Base-by-base conservation (phyloP, 345 rosid genomes). In the Hibiscus syriacus region DNA sequence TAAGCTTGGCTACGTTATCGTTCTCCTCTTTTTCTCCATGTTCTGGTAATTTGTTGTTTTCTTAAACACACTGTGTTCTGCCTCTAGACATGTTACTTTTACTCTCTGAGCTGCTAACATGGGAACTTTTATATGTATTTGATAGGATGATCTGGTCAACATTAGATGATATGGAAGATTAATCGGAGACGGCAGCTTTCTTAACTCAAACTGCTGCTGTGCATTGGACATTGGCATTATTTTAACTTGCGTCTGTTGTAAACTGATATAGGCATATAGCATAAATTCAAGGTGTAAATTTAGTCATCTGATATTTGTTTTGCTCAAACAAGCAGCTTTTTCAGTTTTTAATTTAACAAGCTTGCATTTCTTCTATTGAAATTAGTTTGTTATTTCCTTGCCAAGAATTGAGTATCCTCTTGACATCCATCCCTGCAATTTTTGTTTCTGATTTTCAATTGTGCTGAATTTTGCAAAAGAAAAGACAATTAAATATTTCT, bases 251-350 rank as follows among this genome's bases (percentile, higher is more conserved):
- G 34, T 34, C 55, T 54, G 41, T 53, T 71, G 75, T 75, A 60
- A 43, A 43, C 62, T 66, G 26, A 71, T 66, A 70, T 64, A 70
- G 71, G 25, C n/a, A n/a, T n/a, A n/a, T n/a, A n/a, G n/a, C n/a
- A n/a, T n/a, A 68, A 14, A 54, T 66, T 14, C 45, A 32, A 5
- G 58, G 30, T 30, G 34, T 30, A n/a, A n/a, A n/a, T 55, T 20
- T 49, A 41, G 68, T 65, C 23, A 62, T 60, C 16, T 20, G 32
- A 26, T 29, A 12, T 19, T 49, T 49, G 8, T 56, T 56, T 56
- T 29, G 56, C 38, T 56, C 20, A 16, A 56, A 56, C 39, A 6
- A 29, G 14, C 38, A 56, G 39, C 39, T 29, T 14, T 56, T 3
- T 13, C 19, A 0, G 13, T 25, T 55, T 13, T 32, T 25, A 54